Percentiles rank a stretch among this genome's conserved stretches.
Evolutionary conservation across 345 rosid species (phyloP).

Genomic region (Pugionium dolabratum): DNA sequence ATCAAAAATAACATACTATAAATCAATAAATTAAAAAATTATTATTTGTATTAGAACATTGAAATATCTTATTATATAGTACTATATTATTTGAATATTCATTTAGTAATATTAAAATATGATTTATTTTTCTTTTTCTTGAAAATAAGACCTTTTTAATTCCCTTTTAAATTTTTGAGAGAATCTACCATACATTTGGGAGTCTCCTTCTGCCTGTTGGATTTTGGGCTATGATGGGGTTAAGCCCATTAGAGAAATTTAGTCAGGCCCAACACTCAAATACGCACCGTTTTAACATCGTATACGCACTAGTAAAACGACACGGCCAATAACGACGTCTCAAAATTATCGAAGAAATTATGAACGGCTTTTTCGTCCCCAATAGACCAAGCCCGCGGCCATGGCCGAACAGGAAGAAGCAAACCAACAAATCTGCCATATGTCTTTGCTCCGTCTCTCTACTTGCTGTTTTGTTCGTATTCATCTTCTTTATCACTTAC

Average conservation of each 20-base stretch:
- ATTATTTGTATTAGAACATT: no score
- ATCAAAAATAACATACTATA: no score
- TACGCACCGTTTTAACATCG: slow-evolving; percentile 2
- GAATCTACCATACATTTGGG: no score
- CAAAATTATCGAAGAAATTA: not conserved
- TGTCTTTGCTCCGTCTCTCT: slow-evolving; percentile 40
- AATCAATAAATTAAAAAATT: no score
- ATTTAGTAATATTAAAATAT: no score
- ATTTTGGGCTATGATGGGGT: not conserved
- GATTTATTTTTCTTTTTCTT: no score
- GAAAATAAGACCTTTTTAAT: no score
- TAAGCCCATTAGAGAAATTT: not conserved
- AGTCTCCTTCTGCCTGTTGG: no score
- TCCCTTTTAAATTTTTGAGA: no score
- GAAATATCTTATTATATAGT: no score
- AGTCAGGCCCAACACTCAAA: not conserved
- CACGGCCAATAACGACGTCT: slow-evolving; percentile 15
- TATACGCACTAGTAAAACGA: not conserved
- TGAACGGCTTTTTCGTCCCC: slow-evolving; percentile 50
- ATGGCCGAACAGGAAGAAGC: slow-evolving; percentile 50
- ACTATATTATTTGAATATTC: no score
- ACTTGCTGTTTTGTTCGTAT: slow-evolving; percentile 26
- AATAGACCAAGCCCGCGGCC: slow-evolving; percentile 36
- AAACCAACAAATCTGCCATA: slow-evolving; percentile 42
- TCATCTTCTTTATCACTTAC: slow-evolving; percentile 48